These are phyloP conservation scores for Phytophthora quininea DNA, from an alignment of 352 stramenopile genomes.

Conservation along the genomic window DNA sequence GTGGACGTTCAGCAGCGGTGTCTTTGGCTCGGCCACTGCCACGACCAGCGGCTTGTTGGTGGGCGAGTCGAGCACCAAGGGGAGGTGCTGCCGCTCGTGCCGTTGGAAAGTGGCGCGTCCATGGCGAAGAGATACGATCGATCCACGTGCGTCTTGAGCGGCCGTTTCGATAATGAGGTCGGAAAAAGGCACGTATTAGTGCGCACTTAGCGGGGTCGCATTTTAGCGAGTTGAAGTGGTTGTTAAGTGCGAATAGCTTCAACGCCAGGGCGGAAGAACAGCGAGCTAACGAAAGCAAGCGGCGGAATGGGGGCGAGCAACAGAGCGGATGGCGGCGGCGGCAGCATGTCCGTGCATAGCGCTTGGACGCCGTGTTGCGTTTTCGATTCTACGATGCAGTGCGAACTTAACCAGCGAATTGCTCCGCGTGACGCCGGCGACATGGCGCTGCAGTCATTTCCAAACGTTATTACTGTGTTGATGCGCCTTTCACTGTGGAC, in stretches of 20 bases:
- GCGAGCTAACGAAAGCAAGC: background rate
- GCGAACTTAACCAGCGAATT: background rate
- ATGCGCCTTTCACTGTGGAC: background rate
- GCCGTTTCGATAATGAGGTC: conserved; percentile 25
- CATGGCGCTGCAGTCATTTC: background rate
- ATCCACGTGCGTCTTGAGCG: conserved; percentile 11
- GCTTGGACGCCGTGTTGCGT: too few species aligned
- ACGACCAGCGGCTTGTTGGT: background rate
- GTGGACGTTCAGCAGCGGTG: conserved; percentile 33
- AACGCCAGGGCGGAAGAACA: background rate
- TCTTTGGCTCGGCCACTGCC: conserved; percentile 7
- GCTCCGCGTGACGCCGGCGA: background rate
- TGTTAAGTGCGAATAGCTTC: background rate
- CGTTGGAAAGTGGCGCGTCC: conserved; percentile 10
- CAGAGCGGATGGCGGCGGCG: background rate
- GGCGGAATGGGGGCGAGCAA: background rate
- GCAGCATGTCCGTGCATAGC: background rate
- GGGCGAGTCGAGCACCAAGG: conserved; percentile 12
- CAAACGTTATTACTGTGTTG: background rate
- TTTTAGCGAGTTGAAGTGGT: background rate
- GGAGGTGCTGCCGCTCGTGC: conserved; percentile 11
- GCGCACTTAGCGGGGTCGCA: background rate
- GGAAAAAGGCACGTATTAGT: background rate
- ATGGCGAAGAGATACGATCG: conserved; percentile 7
- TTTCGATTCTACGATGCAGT: background rate